phyloP scores from a whole-genome alignment of 2,329 filamentous ascomycete species.

The Fusarium succisae region DNA sequence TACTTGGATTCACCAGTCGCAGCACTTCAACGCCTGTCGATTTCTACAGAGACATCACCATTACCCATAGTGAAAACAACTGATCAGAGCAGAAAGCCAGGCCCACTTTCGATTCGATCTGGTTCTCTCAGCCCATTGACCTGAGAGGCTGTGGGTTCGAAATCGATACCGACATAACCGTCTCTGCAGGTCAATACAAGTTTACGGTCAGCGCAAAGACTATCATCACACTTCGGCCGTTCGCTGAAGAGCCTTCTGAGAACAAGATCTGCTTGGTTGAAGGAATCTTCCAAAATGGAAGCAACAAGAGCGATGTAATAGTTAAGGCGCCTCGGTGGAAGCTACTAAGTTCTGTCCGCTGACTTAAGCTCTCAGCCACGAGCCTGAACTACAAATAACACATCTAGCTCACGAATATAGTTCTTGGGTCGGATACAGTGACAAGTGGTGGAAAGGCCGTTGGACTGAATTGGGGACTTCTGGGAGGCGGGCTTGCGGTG shows the following conservation, averaged over 20 bases:
- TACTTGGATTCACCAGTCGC: background rate
- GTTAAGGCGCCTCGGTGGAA: too few species aligned
- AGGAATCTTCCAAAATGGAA: background rate
- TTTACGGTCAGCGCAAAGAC: background rate
- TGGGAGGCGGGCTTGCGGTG: background rate
- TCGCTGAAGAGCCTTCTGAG: background rate
- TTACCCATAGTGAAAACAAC: background rate
- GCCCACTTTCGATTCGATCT: background rate
- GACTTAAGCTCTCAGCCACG: too few species aligned
- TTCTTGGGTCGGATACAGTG: background rate
- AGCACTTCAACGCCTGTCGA: background rate
- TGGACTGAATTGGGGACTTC: background rate
- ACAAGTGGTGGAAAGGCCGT: background rate
- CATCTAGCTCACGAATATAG: too few species aligned
- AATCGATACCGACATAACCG: background rate
- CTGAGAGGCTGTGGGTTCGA: background rate
- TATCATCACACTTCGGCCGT: background rate
- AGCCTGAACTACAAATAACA: too few species aligned
- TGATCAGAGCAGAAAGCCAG: background rate
- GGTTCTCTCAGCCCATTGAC: background rate
- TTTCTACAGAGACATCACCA: background rate
- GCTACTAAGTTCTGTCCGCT: too few species aligned
- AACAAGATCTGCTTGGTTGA: background rate
- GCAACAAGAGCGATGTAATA: background rate
- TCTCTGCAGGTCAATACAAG: background rate